phyloP scores from a whole-genome alignment of 2,329 filamentous ascomycete species.

The Xylariaceae sp. region DNA sequence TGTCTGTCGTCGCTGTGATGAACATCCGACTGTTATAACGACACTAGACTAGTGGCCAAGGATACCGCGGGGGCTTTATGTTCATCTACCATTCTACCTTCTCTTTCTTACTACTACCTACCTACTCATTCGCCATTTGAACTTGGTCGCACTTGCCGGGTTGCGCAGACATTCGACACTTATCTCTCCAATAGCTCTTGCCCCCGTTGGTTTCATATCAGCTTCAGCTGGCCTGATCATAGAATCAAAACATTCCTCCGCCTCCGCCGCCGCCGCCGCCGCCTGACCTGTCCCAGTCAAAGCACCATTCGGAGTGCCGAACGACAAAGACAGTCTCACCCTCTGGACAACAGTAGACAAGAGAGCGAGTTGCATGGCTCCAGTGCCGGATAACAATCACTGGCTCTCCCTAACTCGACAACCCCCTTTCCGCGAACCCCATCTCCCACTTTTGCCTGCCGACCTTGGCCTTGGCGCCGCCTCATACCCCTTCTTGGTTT shows the following conservation, averaged over 20 bases:
- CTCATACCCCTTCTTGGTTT: conserved; percentile 11
- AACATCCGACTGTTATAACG: conserved; percentile 18
- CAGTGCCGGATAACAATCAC: conserved; percentile 25
- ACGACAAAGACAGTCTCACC: conserved; percentile 3
- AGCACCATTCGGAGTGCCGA: conserved; percentile 6
- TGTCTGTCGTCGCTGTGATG: conserved; percentile 26
- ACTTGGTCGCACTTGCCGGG: conserved; percentile 15
- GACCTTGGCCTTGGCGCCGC: conserved; percentile 8
- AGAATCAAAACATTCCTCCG: conserved; percentile 17
- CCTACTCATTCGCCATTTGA: conserved; percentile 7
- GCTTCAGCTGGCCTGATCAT: conserved; percentile 24
- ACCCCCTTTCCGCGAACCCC: conserved; percentile 10
- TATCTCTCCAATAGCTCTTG: conserved; percentile 8
- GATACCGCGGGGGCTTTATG: conserved; percentile 6
- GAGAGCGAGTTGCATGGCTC: conserved; percentile 12
- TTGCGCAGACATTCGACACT: conserved; percentile 17
- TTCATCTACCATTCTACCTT: too few species aligned
- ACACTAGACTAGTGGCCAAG: conserved; percentile 22
- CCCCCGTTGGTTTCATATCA: conserved; percentile 21
- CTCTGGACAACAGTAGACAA: too few species aligned
- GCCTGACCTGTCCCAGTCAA: conserved; percentile 19
- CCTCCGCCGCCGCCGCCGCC: too few species aligned
- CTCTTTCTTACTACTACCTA: too few species aligned
- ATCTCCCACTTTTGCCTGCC: conserved; percentile 3
- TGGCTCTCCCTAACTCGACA: conserved; percentile 11